Evolutionary conservation across 2,329 filamentous ascomycete species (phyloP), one percentile per base, ranked within the genome.

Genomic region (Verticillium longisporum): DNA sequence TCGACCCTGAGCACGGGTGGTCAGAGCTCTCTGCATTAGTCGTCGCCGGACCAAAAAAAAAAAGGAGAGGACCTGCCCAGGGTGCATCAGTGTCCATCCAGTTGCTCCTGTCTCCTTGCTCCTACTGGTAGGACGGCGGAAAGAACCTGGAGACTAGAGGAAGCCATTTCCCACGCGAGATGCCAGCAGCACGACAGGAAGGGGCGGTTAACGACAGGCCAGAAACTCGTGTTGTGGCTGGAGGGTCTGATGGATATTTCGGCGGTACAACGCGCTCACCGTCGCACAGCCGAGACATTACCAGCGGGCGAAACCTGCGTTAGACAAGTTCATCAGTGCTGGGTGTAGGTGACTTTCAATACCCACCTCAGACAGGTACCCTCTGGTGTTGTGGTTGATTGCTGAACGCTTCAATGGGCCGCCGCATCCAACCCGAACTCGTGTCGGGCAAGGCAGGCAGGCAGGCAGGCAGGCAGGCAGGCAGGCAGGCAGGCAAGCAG

Each of bases 21-120:
- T 59, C 58, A 59, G 58, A 59, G 58, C 45, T 59, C 58, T 59
- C 33, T 55, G 58, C 58, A 59, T 50, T 50, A 50, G 41, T n/a
- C n/a, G n/a, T n/a, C n/a, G 6, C 41, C 11, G 2, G 4, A 5
- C 41, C 14, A 13, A 9, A 37, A 10, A 33, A 33, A 26, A 6
- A 56, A 18, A 31, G 18, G 10, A 45, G 14, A 7, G 41, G 10
- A 50, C n/a, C 11, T 50, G n/a, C 7, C 41, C 18, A 7, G 41
- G 41, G 41, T 50, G 4, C 26, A 4, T 21, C n/a, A 50, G 41
- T 26, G 21, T 18, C 34, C 26, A 26, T 26, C 26, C 26, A 26
- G 26, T 26, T 26, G 26, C 36, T 37, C 36, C 36, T 37, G 36
- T 6, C 38, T n/a, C 38, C 1, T 45, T 45, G 38, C 2, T 36